These are phyloP conservation scores for Quercus mongolica DNA, from an alignment of 306 rosid species.

Conservation along the genomic window DNA sequence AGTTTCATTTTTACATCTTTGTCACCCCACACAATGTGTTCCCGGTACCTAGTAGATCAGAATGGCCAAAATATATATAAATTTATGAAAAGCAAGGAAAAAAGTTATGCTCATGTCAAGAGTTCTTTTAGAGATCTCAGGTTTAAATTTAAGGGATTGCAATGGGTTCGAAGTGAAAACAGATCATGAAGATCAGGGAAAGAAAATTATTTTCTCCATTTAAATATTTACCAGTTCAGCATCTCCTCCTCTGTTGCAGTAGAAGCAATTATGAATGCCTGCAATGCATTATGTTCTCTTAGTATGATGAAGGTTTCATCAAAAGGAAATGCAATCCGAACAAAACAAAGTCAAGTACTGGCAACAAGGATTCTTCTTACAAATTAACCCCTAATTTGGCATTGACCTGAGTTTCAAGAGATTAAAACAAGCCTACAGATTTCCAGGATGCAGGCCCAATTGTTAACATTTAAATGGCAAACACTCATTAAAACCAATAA, in stretches of 20 bases:
- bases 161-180: neutral
- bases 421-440: neutral
- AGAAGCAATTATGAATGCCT: constrained; percentile 98
- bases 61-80: constrained; percentile 8
- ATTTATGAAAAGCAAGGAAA: neutral
- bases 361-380: neutral
- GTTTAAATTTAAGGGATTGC: neutral
- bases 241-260: constrained; percentile 87
- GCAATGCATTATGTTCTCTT: constrained; percentile 34
- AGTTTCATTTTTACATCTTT: constrained; percentile 73
- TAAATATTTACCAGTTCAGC: constrained; percentile 61
- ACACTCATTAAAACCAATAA: neutral
- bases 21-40: constrained; percentile 94
- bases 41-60: constrained; percentile 64
- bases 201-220: neutral
- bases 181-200: constrained; percentile 4
- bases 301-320: constrained; percentile 17
- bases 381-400: neutral
- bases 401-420: neutral
- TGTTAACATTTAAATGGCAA: neutral
- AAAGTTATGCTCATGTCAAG: neutral
- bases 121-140: neutral
- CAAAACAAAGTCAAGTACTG: constrained; percentile 8
- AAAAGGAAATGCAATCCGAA: constrained; percentile 8
- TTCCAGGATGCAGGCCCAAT: neutral